Percentiles rank a stretch among this genome's conserved stretches.
phyloP scores from a whole-genome alignment of 306 rosid species.

The Potentilla sterilis region DNA sequence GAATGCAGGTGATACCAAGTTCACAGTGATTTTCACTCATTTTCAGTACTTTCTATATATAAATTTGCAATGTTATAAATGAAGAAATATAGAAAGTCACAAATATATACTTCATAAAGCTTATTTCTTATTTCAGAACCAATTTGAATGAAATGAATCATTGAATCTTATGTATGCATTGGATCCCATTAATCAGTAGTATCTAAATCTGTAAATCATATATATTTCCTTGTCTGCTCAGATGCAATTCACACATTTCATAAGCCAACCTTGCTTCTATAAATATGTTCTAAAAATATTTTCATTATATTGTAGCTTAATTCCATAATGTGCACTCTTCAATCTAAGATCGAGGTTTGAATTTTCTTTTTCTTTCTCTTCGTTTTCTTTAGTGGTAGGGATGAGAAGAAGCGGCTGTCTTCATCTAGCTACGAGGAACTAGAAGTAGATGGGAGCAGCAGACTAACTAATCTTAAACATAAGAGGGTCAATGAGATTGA shows the following conservation, averaged over 20 bases:
- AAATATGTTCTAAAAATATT: neutral
- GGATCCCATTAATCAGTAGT: neutral
- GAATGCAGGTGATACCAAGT: slow-evolving; percentile 17
- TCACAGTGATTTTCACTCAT: neutral
- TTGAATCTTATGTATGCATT: neutral
- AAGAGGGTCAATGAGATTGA: neutral
- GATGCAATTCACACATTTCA: neutral
- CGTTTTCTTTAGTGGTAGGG: neutral
- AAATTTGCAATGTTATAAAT: neutral
- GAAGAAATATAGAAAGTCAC: too few relatives aligned
- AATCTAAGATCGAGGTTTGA: neutral
- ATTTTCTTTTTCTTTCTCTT: neutral
- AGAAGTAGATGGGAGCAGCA: neutral
- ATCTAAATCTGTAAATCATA: neutral
- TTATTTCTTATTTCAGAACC: neutral
- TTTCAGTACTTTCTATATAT: neutral
- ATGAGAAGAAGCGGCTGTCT: neutral
- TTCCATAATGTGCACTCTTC: neutral
- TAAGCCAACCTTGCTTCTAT: neutral
- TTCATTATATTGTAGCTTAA: neutral
- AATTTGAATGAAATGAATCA: neutral
- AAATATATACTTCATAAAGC: neutral
- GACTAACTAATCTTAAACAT: neutral
- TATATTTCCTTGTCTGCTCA: neutral
- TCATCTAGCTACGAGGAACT: neutral